Conservation (phyloP, 768 basidiomycete genomes). For the Pisolithus tinctorius region DNA sequence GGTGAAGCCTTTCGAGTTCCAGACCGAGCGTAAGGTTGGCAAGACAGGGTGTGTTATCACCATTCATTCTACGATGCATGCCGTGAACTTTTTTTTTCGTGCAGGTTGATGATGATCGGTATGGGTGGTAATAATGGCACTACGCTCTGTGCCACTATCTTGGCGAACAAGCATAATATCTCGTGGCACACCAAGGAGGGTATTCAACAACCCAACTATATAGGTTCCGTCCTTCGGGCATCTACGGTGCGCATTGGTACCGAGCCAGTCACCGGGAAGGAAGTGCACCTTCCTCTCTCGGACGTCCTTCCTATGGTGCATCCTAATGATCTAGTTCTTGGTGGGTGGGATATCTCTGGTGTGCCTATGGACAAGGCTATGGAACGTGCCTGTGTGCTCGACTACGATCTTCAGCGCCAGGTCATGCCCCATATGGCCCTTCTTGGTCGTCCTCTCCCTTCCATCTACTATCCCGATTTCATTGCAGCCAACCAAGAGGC, state of each 20-base stretch:
- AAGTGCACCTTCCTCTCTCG: conserved; percentile 86
- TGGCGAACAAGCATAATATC: conserved; percentile 94
- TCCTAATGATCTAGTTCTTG: conserved; percentile 94
- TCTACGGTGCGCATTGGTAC: conserved; percentile 90
- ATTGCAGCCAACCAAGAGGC: conserved; percentile 97
- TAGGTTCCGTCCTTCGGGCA: conserved; percentile 92
- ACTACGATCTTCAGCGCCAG: conserved; percentile 96
- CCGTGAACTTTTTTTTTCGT: conserved; percentile 1
- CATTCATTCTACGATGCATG: conserved; percentile 1
- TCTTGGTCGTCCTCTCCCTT: conserved; percentile 80
- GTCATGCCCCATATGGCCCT: conserved; percentile 79
- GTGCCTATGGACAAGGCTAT: conserved; percentile 84
- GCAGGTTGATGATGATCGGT: conserved; percentile 93
- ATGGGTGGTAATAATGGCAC: conserved; percentile 96
- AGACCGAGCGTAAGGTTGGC: conserved; percentile 76
- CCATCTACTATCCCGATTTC: conserved; percentile 96
- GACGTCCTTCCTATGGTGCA: conserved; percentile 97
- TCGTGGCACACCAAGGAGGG: conserved; percentile 92
- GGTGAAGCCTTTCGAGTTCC: conserved; percentile 80
- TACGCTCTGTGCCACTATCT: conserved; percentile 88
- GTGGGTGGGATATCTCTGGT: conserved; percentile 97
- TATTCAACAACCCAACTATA: conserved; percentile 92
- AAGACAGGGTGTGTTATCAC: conserved; percentile 77
- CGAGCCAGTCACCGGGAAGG: conserved; percentile 75
- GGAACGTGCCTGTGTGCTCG: conserved; percentile 87